phyloP scores from a whole-genome alignment of 805 yeast genomes.

The Lachancea cidri region DNA sequence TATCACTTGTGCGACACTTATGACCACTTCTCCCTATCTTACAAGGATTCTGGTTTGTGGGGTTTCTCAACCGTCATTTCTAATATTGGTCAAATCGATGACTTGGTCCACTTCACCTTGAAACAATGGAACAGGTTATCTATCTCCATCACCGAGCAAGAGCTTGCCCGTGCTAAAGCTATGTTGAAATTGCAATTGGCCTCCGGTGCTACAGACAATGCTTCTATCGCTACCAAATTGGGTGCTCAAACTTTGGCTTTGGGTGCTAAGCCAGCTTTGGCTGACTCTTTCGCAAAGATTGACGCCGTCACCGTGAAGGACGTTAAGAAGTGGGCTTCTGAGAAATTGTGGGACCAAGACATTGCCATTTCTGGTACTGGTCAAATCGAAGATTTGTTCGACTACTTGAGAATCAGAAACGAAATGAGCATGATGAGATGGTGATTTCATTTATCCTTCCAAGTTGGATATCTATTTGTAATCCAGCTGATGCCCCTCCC shows the following conservation, averaged over 20 bases:
- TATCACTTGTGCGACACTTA: constrained; percentile 68
- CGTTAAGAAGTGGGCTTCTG: constrained; percentile 69
- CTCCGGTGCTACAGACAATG: constrained; percentile 43
- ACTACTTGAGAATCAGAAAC: constrained; percentile 81
- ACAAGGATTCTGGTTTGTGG: constrained; percentile 79
- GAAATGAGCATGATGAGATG: constrained; percentile 89
- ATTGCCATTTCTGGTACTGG: constrained; percentile 80
- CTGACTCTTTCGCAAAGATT: constrained; percentile 54
- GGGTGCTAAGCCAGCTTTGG: constrained; percentile 58
- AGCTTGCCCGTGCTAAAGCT: constrained; percentile 73
- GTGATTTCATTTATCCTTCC: constrained; percentile 30
- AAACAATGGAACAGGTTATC: constrained; percentile 87
- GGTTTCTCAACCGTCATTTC: constrained; percentile 68
- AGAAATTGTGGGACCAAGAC: constrained; percentile 78
- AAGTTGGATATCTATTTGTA: not conserved
- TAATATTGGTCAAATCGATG: constrained; percentile 60
- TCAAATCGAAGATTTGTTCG: constrained; percentile 78
- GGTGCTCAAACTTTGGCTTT: constrained; percentile 54
- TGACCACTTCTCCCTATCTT: constrained; percentile 66
- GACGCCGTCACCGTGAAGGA: constrained; percentile 58
- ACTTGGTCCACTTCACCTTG: constrained; percentile 71
- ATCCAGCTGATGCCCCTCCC: not conserved
- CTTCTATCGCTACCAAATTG: constrained; percentile 49
- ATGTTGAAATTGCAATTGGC: constrained; percentile 61
- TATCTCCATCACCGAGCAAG: constrained; percentile 67